A percentile compares a stretch with the other conserved stretches of the same genome.
Evolutionary conservation across 2,329 filamentous ascomycete genomes (phyloP).

Genomic region (Fusarium scirpi): DNA sequence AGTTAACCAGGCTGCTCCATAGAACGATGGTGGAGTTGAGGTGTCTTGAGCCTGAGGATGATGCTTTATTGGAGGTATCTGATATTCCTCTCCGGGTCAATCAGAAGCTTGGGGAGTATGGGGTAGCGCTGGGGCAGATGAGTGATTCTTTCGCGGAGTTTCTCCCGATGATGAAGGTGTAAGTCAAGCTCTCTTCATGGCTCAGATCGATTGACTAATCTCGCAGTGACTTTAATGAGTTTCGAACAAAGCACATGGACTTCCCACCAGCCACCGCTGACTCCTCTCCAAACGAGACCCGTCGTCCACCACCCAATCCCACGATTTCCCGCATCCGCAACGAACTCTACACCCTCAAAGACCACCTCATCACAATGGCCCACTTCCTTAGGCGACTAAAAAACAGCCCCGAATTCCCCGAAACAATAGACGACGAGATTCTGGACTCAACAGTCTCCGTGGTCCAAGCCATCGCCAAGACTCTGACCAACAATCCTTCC

Average conservation of each 20-base stretch:
- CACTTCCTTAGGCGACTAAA: conserved; percentile 17
- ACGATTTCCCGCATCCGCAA: conserved; percentile 26
- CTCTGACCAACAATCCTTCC: conserved; percentile 41
- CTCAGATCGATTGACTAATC: not conserved
- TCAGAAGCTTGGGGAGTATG: not conserved
- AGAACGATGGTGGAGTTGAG: conserved; percentile 2
- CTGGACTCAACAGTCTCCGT: conserved; percentile 13
- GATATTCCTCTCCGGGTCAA: conserved; percentile 31
- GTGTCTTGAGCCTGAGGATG: not conserved
- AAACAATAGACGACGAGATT: not conserved
- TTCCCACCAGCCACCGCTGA: conserved; percentile 3
- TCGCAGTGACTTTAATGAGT: conserved; percentile 39
- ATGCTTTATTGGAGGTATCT: not conserved
- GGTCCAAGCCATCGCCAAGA: conserved; percentile 27
- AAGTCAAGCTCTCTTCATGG: not conserved
- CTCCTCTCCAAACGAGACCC: not conserved
- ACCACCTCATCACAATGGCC: conserved; percentile 16
- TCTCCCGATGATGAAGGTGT: conserved; percentile 41
- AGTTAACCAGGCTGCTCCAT: conserved; percentile 1
- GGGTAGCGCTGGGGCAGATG: conserved; percentile 19
- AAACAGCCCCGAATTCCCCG: not conserved
- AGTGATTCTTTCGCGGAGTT: conserved; percentile 13
- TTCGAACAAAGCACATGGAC: conserved; percentile 25
- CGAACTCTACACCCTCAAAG: conserved; percentile 41
- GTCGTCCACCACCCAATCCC: conserved; percentile 19